A percentile compares a stretch with the other conserved stretches of the same genome.
phyloP scores from a whole-genome alignment of 257 asterid genomes.

The Penstemon barbatus region DNA sequence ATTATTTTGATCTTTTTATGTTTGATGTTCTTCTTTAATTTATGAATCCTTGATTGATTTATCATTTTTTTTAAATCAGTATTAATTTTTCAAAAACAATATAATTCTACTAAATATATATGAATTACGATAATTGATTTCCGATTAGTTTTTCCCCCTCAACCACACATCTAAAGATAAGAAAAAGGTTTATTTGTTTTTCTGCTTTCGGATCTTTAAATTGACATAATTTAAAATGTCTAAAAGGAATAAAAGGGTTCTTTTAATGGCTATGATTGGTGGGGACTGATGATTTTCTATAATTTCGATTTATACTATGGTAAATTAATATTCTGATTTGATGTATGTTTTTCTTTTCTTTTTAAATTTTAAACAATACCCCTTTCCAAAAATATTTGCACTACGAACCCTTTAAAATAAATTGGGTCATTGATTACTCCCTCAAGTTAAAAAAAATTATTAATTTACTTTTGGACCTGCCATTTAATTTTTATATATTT shows the following conservation, averaged over 20 bases:
- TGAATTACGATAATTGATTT: slow-evolving; percentile 11
- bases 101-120: neutral
- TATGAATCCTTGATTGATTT: neutral
- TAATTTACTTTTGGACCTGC: too few relatives aligned
- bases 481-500: too few relatives aligned
- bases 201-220: slow-evolving; percentile 7
- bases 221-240: neutral
- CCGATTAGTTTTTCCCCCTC: neutral
- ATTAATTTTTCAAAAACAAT: too few relatives aligned
- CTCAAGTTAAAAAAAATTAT: too few relatives aligned
- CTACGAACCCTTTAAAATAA: too few relatives aligned
- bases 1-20: too few relatives aligned
- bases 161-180: slow-evolving; percentile 15
- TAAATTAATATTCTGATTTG: neutral
- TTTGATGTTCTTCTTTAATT: neutral
- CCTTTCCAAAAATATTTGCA: too few relatives aligned
- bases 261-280: too few relatives aligned
- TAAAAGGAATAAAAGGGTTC: too few relatives aligned
- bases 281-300: neutral
- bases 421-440: too few relatives aligned
- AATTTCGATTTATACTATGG: neutral
- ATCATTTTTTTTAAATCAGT: neutral
- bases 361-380: too few relatives aligned
- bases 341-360: too few relatives aligned
- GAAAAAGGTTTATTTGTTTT: neutral